Conservation (phyloP, 1,284 basidiomycete genomes). For the Sanghuangporus weigelae region DNA sequence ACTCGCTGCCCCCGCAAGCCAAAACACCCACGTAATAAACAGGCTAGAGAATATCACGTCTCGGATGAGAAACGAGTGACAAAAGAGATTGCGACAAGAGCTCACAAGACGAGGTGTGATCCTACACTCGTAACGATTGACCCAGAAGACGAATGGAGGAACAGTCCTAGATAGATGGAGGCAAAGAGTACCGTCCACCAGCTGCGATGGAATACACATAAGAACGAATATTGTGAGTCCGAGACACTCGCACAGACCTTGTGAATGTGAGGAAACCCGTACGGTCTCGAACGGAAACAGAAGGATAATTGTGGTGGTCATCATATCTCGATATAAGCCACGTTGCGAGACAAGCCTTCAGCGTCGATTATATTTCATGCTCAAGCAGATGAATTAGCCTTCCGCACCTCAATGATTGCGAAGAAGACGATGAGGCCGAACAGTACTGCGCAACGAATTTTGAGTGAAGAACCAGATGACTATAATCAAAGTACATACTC, state of each 20-base stretch:
- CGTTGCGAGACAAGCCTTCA: constrained; percentile 58
- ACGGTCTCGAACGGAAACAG: constrained; percentile 47
- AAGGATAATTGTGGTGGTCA: constrained; percentile 47
- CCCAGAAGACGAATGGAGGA: constrained; percentile 42
- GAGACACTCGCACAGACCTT: constrained; percentile 21
- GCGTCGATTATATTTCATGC: not conserved
- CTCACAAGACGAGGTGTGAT: constrained; percentile 57
- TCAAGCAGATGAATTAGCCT: constrained; percentile 11
- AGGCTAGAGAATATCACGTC: constrained; percentile 35
- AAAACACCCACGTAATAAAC: constrained; percentile 63
- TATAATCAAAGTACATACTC: constrained; percentile 32
- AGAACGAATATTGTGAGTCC: constrained; percentile 20
- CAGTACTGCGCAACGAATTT: constrained; percentile 31
- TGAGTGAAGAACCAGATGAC: constrained; percentile 1
- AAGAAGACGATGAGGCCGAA: constrained; percentile 53
- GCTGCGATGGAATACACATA: not conserved
- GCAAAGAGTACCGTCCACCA: constrained; percentile 62
- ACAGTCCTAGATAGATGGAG: constrained; percentile 45
- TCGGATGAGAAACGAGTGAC: not conserved
- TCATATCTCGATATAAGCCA: constrained; percentile 62
- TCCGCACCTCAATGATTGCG: constrained; percentile 49
- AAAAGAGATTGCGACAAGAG: not conserved
- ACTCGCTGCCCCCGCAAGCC: constrained; percentile 62
- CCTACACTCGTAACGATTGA: constrained; percentile 53
- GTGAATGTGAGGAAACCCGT: constrained; percentile 63